Conservation (phyloP, 495 filamentous ascomycete genomes). For the Friedmanniomyces endolithicus region DNA sequence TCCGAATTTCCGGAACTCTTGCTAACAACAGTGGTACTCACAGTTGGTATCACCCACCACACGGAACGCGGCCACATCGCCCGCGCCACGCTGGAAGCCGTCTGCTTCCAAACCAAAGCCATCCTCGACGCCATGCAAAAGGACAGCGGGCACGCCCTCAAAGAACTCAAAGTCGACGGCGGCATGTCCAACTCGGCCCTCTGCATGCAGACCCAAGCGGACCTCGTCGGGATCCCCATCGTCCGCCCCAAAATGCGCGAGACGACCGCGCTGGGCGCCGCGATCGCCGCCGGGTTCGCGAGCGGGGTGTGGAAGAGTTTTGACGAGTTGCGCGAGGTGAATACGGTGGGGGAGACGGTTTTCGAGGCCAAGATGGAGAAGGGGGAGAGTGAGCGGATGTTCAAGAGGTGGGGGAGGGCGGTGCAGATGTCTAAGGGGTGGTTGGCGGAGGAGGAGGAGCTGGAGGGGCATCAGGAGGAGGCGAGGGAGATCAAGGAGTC, state of each 20-base stretch:
- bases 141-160: constrained; percentile 68
- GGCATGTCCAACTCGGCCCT: constrained; percentile 90
- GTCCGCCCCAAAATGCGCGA: constrained; percentile 86
- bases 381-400: constrained; percentile 53
- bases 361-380: constrained; percentile 56
- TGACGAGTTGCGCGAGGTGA: constrained; percentile 66
- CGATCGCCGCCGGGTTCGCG: constrained; percentile 85
- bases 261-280: constrained; percentile 86
- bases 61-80: constrained; percentile 85
- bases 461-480: constrained; percentile 1
- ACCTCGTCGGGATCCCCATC: constrained; percentile 78
- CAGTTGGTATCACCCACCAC: constrained; percentile 77
- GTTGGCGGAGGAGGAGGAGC: constrained; percentile 36
- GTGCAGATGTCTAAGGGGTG: constrained; percentile 86
- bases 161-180: constrained; percentile 76
- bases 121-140: constrained; percentile 92
- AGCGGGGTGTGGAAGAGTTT: constrained; percentile 71
- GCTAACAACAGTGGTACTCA: background rate
- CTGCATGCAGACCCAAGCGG: constrained; percentile 91
- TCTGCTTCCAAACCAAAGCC: constrained; percentile 89
- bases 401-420: constrained; percentile 68
- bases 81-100: constrained; percentile 85
- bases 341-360: constrained; percentile 55
- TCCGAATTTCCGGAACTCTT: background rate
- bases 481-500: constrained; percentile 1